Evolutionary conservation across 441 rosid genomes (phyloP).

Genomic region (Erodium texanum): DNA sequence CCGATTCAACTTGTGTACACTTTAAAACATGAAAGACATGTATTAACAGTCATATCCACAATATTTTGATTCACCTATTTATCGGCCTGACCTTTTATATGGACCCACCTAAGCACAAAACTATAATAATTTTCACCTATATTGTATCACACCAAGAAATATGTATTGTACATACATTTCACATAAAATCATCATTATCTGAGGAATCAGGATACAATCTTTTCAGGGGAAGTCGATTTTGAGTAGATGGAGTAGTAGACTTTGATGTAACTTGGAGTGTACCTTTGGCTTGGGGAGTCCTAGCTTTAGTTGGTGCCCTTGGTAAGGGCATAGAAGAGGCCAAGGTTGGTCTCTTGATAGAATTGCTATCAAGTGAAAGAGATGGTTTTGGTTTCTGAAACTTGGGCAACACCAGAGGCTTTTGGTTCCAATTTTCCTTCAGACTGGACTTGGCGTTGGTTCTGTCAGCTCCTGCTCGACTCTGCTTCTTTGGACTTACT

Average conservation of each 20-base stretch:
- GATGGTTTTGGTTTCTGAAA: slow-evolving; percentile 32
- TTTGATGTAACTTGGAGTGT: slow-evolving; percentile 16
- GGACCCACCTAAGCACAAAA: too few relatives aligned
- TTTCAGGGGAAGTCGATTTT: slow-evolving; percentile 37
- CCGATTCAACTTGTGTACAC: too few relatives aligned
- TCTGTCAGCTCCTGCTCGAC: slow-evolving; percentile 16
- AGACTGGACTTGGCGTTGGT: slow-evolving; percentile 15
- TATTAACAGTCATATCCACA: too few relatives aligned
- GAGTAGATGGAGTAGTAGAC: slow-evolving; percentile 20
- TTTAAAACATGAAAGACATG: too few relatives aligned
- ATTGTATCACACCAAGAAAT: neutral
- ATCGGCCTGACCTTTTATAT: too few relatives aligned
- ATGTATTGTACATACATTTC: neutral
- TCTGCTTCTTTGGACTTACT: slow-evolving; percentile 28
- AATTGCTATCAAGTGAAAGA: slow-evolving; percentile 23
- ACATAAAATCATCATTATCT: slow-evolving; percentile 35
- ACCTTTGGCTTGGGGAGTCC: slow-evolving; percentile 24
- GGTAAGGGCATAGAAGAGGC: slow-evolving; percentile 24
- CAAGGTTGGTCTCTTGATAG: slow-evolving; percentile 19
- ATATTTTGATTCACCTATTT: too few relatives aligned
- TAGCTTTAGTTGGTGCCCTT: slow-evolving; percentile 18
- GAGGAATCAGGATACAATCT: slow-evolving; percentile 28
- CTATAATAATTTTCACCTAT: too few relatives aligned
- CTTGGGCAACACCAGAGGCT: slow-evolving; percentile 29
- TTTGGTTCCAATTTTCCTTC: slow-evolving; percentile 27